Conservation (phyloP, 1,284 basidiomycete species). For the Pisolithus thermaeus region DNA sequence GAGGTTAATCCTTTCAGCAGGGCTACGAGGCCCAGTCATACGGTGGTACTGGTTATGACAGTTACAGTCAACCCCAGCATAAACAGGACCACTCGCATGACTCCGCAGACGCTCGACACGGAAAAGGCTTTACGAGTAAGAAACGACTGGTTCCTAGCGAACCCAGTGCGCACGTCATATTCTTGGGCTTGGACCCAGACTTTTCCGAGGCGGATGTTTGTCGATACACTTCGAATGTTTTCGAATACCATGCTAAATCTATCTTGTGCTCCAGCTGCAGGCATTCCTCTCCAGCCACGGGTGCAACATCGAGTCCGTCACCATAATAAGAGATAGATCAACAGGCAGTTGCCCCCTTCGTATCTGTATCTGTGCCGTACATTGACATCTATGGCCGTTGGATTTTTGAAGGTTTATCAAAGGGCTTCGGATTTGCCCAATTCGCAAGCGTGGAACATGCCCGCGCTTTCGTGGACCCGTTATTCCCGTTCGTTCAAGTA, state of each 20-base stretch:
- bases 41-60: slow-evolving; percentile 31
- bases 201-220: slow-evolving; percentile 87
- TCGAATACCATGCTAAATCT: slow-evolving; percentile 34
- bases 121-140: slow-evolving; percentile 45
- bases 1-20: slow-evolving; percentile 39
- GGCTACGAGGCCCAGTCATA: slow-evolving; percentile 29
- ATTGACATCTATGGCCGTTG: slow-evolving; percentile 63
- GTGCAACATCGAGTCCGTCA: slow-evolving; percentile 76
- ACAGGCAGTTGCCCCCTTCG: slow-evolving; percentile 86
- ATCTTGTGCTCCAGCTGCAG: slow-evolving; percentile 55
- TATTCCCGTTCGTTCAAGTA: slow-evolving; percentile 79
- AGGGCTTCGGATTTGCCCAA: slow-evolving; percentile 92
- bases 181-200: slow-evolving; percentile 84
- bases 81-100: slow-evolving; percentile 32
- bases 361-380: slow-evolving; percentile 57
- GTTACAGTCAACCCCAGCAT: slow-evolving; percentile 28
- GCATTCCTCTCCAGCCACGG: slow-evolving; percentile 70
- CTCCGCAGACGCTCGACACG: slow-evolving; percentile 39
- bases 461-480: slow-evolving; percentile 78
- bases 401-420: slow-evolving; percentile 77
- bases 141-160: slow-evolving; percentile 74
- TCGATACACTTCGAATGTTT: slow-evolving; percentile 35
- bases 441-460: slow-evolving; percentile 82
- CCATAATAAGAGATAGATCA: slow-evolving; percentile 89
- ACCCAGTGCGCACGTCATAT: slow-evolving; percentile 84